phyloP scores from a whole-genome alignment of 1,284 basidiomycete genomes.

The Austropuccinia psidii region DNA sequence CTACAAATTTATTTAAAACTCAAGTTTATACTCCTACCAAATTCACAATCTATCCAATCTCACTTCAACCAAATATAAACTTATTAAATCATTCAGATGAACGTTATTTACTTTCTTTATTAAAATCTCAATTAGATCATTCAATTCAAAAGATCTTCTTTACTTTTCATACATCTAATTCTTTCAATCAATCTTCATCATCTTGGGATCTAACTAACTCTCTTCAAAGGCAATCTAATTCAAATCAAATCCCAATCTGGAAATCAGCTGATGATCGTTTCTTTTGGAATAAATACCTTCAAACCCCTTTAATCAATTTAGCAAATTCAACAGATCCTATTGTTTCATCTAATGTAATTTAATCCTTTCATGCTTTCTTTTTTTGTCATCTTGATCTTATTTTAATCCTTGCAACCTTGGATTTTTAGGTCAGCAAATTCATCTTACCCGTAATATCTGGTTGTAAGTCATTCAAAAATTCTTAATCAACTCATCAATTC shows the following conservation, averaged over 20 bases:
- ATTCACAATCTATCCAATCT: conserved; percentile 28
- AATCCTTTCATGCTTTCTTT: not conserved
- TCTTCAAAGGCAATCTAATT: not conserved
- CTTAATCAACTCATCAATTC: not conserved
- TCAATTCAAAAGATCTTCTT: conserved; percentile 23
- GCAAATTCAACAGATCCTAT: not conserved
- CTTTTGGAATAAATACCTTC: conserved; percentile 33
- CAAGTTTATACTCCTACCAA: conserved; percentile 14
- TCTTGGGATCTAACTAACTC: conserved; percentile 31
- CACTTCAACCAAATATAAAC: conserved; percentile 14
- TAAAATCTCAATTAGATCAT: conserved; percentile 34
- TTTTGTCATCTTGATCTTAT: not conserved
- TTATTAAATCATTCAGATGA: conserved; percentile 13
- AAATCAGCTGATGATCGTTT: conserved; percentile 29
- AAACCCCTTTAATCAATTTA: conserved; percentile 19
- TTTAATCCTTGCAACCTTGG: not conserved
- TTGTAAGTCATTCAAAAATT: conserved; percentile 56
- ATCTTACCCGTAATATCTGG: conserved; percentile 55
- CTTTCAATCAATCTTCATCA: conserved; percentile 1
- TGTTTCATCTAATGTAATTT: not conserved
- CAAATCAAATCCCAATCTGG: not conserved
- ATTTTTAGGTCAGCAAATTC: conserved; percentile 4
- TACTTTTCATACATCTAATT: conserved; percentile 15
- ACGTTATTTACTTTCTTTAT: conserved; percentile 17
- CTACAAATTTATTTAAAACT: conserved; percentile 28